Base-by-base conservation (phyloP, 2,329 filamentous ascomycete genomes). In the Fulvia fulva region DNA sequence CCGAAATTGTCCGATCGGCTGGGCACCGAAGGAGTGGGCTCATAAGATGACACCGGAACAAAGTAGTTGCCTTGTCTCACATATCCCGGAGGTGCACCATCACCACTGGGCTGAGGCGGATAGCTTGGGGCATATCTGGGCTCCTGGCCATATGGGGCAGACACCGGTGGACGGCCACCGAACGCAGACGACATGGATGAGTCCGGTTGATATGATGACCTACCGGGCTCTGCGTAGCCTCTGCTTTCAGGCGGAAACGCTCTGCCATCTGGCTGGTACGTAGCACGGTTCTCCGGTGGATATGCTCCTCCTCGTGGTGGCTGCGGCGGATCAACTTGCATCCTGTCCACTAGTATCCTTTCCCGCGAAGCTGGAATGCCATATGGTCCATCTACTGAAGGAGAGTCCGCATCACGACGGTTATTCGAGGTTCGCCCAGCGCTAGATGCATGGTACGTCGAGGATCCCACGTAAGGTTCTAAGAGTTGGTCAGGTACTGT, bases 391-490 rank as follows among this genome's bases (percentile, higher is more conserved):
- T 69, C 67, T 26, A 70, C 61, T 46, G 66, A 68, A 19, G 70
- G 69, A 52, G 70, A 71, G 41, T 69, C 65, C 61, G 61, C 75
- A 72, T 65, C 75, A 73, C 64, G 70, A 69, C 56, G 76, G 76
- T 61, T 77, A 72, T 70, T 75, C 69, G 66, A 77, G 74, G 67
- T 71, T 67, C 61, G 61, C 25, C 66, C 61, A 45, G 65, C 65
- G 73, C 75, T 78, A 73, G 67, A 74, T 66, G 70, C 68, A 69
- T 71, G 75, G 77, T 74, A 79, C 71, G 76, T 70, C 70, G 71
- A 62, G 19, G 67, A 69, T 57, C 62, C 63, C 50, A 67, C 66
- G 54, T 70, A 71, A 57, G 63, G 58, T 61, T 67, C 68, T 71
- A 58, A 51, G 53, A 57, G 52, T 55, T 50, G 51, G 70, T 72